Percentiles rank a stretch among this genome's conserved stretches.
phyloP scores from a whole-genome alignment of 345 rosid species.

The Carallia pectinifolia region DNA sequence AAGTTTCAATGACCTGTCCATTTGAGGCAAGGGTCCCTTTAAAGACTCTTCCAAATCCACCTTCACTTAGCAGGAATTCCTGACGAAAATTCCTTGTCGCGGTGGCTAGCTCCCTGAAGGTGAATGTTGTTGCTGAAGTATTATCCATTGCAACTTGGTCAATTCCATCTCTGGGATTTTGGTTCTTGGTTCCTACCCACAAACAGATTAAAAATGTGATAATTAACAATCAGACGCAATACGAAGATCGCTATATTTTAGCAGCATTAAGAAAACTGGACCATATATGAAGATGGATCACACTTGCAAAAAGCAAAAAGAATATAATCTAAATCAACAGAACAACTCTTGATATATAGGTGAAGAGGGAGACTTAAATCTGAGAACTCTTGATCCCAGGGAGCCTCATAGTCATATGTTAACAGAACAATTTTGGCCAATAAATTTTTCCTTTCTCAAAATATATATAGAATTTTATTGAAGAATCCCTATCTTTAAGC shows the following conservation, averaged over 20 bases:
- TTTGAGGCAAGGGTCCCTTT: conserved; percentile 61
- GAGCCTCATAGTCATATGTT: too few species aligned
- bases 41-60: conserved; percentile 73
- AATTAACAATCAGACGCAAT: neutral
- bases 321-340: too few species aligned
- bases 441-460: too few species aligned
- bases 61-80: conserved; percentile 74
- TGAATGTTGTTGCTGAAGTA: conserved; percentile 8
- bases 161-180: conserved; percentile 3
- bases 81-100: conserved; percentile 78
- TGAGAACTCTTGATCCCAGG: too few species aligned
- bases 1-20: conserved; percentile 45
- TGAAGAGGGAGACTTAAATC: too few species aligned
- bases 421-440: too few species aligned
- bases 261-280: too few species aligned
- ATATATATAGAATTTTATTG: too few species aligned
- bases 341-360: too few species aligned
- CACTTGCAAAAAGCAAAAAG: neutral
- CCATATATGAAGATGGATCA: neutral
- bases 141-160: neutral
- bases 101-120: conserved; percentile 61
- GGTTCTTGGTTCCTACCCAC: conserved; percentile 10
- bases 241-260: too few species aligned
- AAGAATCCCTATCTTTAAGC: too few species aligned
- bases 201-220: neutral